Conservation (phyloP, 441 rosid species). For the Bocquillonia castaneifolia region DNA sequence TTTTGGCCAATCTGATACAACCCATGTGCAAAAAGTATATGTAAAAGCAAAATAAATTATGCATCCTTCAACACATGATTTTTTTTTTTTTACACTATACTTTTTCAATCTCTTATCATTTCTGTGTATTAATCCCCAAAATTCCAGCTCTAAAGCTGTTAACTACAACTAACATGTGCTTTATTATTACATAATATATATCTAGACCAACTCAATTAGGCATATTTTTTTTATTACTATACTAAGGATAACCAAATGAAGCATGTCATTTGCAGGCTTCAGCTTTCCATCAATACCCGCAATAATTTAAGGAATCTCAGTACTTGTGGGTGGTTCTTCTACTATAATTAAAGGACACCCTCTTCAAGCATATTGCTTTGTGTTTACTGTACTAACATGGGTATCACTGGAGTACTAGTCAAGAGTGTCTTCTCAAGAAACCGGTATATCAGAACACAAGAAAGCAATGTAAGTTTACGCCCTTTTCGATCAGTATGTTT, state of each 20-base stretch:
- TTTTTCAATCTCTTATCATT: slow-evolving; percentile 27
- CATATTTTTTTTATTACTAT: slow-evolving; percentile 5
- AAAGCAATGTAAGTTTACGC: slow-evolving; percentile 38
- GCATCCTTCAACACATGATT: slow-evolving; percentile 14
- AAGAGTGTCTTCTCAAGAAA: slow-evolving; percentile 62
- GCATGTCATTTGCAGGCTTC: slow-evolving; percentile 28
- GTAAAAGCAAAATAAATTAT: slow-evolving; percentile 21
- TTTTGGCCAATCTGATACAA: slow-evolving; percentile 32
- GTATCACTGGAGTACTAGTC: slow-evolving; percentile 64
- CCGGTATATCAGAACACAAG: slow-evolving; percentile 40
- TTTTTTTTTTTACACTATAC: background rate
- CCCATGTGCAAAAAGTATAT: slow-evolving; percentile 53
- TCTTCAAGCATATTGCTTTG: slow-evolving; percentile 19
- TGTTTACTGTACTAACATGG: slow-evolving; percentile 42
- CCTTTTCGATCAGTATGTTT: background rate
- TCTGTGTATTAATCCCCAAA: slow-evolving; percentile 22
- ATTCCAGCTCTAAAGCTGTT: slow-evolving; percentile 50
- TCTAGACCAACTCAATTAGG: background rate
- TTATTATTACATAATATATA: slow-evolving; percentile 14
- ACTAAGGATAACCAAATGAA: slow-evolving; percentile 15
- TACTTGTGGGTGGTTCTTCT: slow-evolving; percentile 15
- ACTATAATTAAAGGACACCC: slow-evolving; percentile 21
- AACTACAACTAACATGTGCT: slow-evolving; percentile 28
- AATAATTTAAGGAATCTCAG: slow-evolving; percentile 30
- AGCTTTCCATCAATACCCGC: slow-evolving; percentile 14